phyloP scores from a whole-genome alignment of 441 rosid genomes.

The Jatropha multifida region DNA sequence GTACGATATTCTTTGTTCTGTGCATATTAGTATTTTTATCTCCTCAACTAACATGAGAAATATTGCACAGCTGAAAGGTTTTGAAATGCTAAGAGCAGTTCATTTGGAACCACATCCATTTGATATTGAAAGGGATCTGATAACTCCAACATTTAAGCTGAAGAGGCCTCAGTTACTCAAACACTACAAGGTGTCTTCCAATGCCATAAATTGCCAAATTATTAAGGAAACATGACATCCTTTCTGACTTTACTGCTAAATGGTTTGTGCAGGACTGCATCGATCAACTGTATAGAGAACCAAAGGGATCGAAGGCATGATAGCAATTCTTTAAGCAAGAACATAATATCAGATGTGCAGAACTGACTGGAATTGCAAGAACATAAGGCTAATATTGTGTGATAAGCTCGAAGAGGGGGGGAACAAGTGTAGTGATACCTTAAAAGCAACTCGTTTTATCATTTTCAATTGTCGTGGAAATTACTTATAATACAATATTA shows the following conservation, averaged over 20 bases:
- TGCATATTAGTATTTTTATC: neutral
- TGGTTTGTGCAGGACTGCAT: conserved; percentile 45
- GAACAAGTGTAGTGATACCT: too few species aligned
- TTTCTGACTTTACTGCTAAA: conserved; percentile 4
- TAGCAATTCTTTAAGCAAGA: neutral
- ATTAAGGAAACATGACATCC: neutral
- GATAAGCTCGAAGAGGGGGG: too few species aligned
- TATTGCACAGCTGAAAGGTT: conserved; percentile 69
- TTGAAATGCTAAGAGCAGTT: conserved; percentile 79
- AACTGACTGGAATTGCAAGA: too few species aligned
- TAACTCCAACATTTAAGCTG: conserved; percentile 84
- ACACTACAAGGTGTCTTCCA: conserved; percentile 57
- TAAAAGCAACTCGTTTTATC: too few species aligned
- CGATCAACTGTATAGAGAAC: conserved; percentile 68
- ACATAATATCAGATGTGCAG: too few species aligned
- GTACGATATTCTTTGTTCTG: neutral
- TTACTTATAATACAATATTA: too few species aligned
- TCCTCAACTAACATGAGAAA: conserved; percentile 19
- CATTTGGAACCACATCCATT: conserved; percentile 74
- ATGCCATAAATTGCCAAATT: neutral
- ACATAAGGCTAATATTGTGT: too few species aligned
- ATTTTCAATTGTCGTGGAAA: too few species aligned
- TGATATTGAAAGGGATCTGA: conserved; percentile 76
- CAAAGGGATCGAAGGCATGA: conserved; percentile 56
- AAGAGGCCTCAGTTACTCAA: conserved; percentile 90